Base-by-base conservation (phyloP, 2,329 filamentous ascomycete species). In the Claviceps sp. region DNA sequence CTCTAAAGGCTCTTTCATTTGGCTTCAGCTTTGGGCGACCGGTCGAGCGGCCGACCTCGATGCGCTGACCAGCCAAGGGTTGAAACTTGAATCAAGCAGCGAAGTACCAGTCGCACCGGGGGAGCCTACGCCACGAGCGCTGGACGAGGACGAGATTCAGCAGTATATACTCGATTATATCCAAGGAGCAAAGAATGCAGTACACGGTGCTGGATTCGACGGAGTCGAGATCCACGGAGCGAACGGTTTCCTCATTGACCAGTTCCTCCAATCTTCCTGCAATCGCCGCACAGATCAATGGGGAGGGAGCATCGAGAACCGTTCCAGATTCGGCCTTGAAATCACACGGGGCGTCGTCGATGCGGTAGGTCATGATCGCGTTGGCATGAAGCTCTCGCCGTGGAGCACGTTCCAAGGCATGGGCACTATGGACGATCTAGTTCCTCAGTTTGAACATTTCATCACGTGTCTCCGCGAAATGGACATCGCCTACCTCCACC, bases 101-200 rank as follows among this genome's bases (percentile, higher is more conserved):
- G 37, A 42, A 13, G 40, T 49, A 13, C 48, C 48, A 0, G n/a
- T 49, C 9, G 40, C 22, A 8, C 24, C 38, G 5, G 45, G 26
- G 2, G 45, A 36, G 2, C 36, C 18, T 16, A 18, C 34, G 20
- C 51, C 47, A 24, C 38, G 47, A 50, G 78, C 75, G 4, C 78
- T 90, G 77, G 82, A 78, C 0, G 66, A 75, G 13, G 66, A 74
- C 0, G 84, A 89, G 26, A 89, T 90, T 49, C 68, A 80, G 47
- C 64, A 73, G 1, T 71, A 82, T 54, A 81, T 84, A 56, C 61
- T 65, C 0, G 77, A 77, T 0, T 88, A 75, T 63, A 76, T 72
- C 0, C 70, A 67, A 0, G 75, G 77, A 0, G 67, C 75, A 0
- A 70, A 72, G 56, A 72, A 79, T 9, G 76, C 84, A 0, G 64